These are phyloP conservation scores for Talaromyces liani DNA, from an alignment of 495 filamentous ascomycete genomes.

Conservation along the genomic window DNA sequence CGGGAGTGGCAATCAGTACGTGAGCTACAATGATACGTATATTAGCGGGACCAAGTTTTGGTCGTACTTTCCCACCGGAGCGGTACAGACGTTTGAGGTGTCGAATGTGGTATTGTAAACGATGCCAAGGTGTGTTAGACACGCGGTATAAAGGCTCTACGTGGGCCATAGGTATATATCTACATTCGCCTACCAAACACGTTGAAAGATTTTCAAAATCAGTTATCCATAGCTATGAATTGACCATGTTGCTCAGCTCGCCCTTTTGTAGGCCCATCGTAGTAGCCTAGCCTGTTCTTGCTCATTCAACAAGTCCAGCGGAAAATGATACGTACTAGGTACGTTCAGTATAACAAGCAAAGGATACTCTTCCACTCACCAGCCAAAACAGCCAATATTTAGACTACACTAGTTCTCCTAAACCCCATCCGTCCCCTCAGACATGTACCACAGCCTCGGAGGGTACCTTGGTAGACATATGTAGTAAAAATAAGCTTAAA, in stretches of 20 bases:
- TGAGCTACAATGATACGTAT: constrained; percentile 16
- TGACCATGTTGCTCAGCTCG: background rate
- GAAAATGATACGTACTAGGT: background rate
- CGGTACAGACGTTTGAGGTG: constrained; percentile 12
- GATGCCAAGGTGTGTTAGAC: background rate
- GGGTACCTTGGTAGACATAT: background rate
- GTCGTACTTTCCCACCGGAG: constrained; percentile 10
- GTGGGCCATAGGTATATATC: too few relatives aligned
- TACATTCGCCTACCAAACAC: too few relatives aligned
- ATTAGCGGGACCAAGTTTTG: constrained; percentile 18
- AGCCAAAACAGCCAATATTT: background rate
- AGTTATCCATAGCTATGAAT: background rate
- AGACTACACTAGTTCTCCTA: too few relatives aligned
- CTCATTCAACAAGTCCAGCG: background rate
- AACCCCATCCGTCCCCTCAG: too few relatives aligned
- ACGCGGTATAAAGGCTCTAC: too few relatives aligned
- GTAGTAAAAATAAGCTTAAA: background rate
- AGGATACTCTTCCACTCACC: background rate
- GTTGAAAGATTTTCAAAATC: background rate
- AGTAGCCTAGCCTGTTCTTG: background rate
- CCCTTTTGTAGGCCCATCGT: background rate
- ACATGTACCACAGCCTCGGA: background rate
- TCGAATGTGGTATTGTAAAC: constrained; percentile 8
- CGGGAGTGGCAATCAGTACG: constrained; percentile 22
- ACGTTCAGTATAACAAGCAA: background rate